Evolutionary conservation across 371 early-diverging fungal species (phyloP).

Genomic region (Apophysomyces trapeziformis): DNA sequence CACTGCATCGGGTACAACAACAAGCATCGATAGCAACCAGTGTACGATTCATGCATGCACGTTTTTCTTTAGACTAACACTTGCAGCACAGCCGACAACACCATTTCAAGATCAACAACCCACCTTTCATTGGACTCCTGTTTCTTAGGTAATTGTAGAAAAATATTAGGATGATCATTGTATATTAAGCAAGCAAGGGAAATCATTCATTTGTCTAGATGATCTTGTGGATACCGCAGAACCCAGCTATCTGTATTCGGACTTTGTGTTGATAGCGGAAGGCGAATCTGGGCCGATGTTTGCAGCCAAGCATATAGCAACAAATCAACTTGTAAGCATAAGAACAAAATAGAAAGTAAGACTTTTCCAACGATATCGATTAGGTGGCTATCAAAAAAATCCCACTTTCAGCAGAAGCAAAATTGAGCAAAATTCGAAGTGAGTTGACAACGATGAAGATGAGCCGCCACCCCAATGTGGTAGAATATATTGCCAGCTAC

Average conservation of each 20-base stretch:
- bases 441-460: slow-evolving; percentile 70
- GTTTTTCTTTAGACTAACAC: neutral
- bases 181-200: neutral
- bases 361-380: neutral
- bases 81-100: neutral
- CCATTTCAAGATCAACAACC: slow-evolving; percentile 13
- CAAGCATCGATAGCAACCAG: slow-evolving; percentile 11
- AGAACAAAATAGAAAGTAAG: neutral
- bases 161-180: neutral
- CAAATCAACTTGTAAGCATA: slow-evolving; percentile 33
- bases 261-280: slow-evolving; percentile 64
- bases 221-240: slow-evolving; percentile 57
- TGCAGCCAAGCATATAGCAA: slow-evolving; percentile 48
- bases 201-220: slow-evolving; percentile 20
- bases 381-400: slow-evolving; percentile 74
- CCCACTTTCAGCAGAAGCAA: slow-evolving; percentile 53
- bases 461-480: slow-evolving; percentile 65
- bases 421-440: slow-evolving; percentile 62
- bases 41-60: neutral
- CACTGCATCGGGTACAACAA: slow-evolving; percentile 6
- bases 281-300: slow-evolving; percentile 74
- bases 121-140: slow-evolving; percentile 38
- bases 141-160: slow-evolving; percentile 32
- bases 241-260: slow-evolving; percentile 41
- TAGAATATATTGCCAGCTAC: slow-evolving; percentile 66